Evolutionary conservation across 495 filamentous ascomycete species (phyloP).

Genomic region (Penicillium canariense): DNA sequence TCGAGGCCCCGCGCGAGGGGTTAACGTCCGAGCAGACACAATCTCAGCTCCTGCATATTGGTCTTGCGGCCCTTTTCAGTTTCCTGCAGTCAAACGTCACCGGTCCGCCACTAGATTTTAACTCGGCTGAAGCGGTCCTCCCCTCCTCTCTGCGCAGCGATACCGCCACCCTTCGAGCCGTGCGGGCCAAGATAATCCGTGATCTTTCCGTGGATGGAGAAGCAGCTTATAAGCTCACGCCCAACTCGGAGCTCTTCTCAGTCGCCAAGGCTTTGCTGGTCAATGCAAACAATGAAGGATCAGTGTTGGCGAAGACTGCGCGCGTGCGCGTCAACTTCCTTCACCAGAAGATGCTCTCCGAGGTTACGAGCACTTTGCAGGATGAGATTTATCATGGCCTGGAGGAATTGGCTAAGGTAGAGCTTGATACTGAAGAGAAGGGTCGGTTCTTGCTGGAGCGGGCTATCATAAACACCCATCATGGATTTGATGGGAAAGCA

Average conservation of each 20-base stretch:
- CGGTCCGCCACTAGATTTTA: constrained; percentile 70
- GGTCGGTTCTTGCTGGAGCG: constrained; percentile 75
- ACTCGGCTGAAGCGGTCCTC: constrained; percentile 53
- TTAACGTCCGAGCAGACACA: constrained; percentile 31
- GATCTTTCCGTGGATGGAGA: constrained; percentile 81
- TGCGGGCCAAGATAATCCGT: constrained; percentile 54
- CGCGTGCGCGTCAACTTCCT: constrained; percentile 73
- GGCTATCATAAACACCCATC: constrained; percentile 78
- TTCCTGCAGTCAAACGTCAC: constrained; percentile 93
- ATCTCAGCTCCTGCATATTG: constrained; percentile 56
- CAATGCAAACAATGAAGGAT: constrained; percentile 33
- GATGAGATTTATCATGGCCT: constrained; percentile 53
- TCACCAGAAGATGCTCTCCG: constrained; percentile 84
- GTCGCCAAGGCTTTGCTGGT: constrained; percentile 60
- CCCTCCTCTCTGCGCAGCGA: constrained; percentile 39
- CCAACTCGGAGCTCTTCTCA: constrained; percentile 75
- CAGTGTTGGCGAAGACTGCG: constrained; percentile 36
- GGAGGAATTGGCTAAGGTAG: constrained; percentile 38
- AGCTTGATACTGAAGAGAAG: constrained; percentile 45
- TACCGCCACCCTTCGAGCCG: constrained; percentile 24
- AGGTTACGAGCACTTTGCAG: constrained; percentile 66
- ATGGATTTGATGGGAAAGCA: constrained; percentile 77
- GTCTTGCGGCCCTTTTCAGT: constrained; percentile 69
- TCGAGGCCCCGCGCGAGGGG: constrained; percentile 24
- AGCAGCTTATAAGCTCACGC: constrained; percentile 78